A percentile compares a stretch with the other conserved stretches of the same genome.
phyloP scores from a whole-genome alignment of 352 stramenopile genomes.

The Phytopythium ostracodes region DNA sequence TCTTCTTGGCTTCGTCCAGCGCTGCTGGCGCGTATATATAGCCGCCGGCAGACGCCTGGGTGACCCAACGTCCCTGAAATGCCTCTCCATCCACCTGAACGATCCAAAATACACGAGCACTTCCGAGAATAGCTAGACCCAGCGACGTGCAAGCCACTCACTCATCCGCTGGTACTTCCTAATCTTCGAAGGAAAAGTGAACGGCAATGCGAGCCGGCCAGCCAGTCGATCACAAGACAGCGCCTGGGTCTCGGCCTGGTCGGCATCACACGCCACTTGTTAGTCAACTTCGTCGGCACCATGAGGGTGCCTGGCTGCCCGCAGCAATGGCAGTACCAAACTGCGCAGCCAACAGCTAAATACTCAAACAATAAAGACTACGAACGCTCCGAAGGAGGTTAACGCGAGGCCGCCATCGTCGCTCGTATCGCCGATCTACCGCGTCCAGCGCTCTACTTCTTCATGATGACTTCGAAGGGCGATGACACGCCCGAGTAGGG shows the following conservation, averaged over 20 bases:
- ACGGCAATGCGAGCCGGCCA: neutral
- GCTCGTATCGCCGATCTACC: neutral
- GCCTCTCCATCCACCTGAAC: neutral
- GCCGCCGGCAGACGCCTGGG: neutral
- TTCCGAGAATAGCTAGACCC: neutral
- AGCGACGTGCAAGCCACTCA: neutral
- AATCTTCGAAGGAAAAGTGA: neutral
- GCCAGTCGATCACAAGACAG: neutral
- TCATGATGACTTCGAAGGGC: slow-evolving; percentile 35
- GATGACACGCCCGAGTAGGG: slow-evolving; percentile 61
- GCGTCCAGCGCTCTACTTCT: slow-evolving; percentile 1
- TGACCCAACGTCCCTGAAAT: neutral
- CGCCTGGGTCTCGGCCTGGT: neutral
- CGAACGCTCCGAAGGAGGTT: neutral
- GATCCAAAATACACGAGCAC: neutral
- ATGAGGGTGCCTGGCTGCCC: neutral
- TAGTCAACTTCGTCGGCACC: neutral
- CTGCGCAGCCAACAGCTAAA: neutral
- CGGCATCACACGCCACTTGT: neutral
- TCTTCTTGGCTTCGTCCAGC: neutral
- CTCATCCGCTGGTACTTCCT: neutral
- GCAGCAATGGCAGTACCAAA: neutral
- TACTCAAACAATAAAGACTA: neutral
- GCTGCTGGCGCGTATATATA: neutral
- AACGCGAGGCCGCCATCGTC: neutral